Evolutionary conservation across 306 rosid genomes (phyloP).

Genomic region (Pyrus pyrifolia): DNA sequence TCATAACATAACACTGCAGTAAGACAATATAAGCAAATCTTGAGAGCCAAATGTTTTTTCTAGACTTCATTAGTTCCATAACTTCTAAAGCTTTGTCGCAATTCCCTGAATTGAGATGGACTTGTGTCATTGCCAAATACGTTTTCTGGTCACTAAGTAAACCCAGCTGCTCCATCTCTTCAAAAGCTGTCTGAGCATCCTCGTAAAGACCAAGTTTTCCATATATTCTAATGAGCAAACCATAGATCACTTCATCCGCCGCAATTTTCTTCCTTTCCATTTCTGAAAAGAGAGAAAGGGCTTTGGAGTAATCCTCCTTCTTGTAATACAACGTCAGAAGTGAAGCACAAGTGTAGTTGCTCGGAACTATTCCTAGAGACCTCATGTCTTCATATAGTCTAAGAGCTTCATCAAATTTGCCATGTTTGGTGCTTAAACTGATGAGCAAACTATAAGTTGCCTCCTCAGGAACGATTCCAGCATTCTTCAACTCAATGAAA

Average conservation of each 20-base stretch:
- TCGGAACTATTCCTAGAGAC: slow-evolving; percentile 54
- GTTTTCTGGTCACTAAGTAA: slow-evolving; percentile 79
- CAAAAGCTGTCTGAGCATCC: slow-evolving; percentile 72
- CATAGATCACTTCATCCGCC: slow-evolving; percentile 90
- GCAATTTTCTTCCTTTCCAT: slow-evolving; percentile 54
- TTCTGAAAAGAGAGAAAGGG: slow-evolving; percentile 79
- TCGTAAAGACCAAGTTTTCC: slow-evolving; percentile 82
- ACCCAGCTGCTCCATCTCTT: slow-evolving; percentile 58
- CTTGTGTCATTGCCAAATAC: slow-evolving; percentile 91
- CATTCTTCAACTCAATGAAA: slow-evolving; percentile 53
- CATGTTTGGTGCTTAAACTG: slow-evolving; percentile 51
- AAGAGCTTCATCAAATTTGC: slow-evolving; percentile 49
- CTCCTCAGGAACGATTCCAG: slow-evolving; percentile 72
- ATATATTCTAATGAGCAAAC: slow-evolving; percentile 84
- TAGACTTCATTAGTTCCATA: slow-evolving; percentile 70
- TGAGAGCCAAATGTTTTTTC: slow-evolving; percentile 52
- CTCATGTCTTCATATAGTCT: slow-evolving; percentile 70
- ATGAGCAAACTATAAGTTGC: slow-evolving; percentile 68
- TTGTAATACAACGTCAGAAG: slow-evolving; percentile 79
- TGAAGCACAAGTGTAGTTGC: slow-evolving; percentile 84
- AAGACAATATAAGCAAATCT: slow-evolving; percentile 80
- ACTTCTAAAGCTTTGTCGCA: slow-evolving; percentile 55
- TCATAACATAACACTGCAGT: slow-evolving; percentile 75
- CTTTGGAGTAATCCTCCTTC: slow-evolving; percentile 74
- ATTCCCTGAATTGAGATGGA: slow-evolving; percentile 68